These are phyloP conservation scores for Setaria viridis DNA, from an alignment of 202 grass and related monocot genomes.

Conservation along the genomic window DNA sequence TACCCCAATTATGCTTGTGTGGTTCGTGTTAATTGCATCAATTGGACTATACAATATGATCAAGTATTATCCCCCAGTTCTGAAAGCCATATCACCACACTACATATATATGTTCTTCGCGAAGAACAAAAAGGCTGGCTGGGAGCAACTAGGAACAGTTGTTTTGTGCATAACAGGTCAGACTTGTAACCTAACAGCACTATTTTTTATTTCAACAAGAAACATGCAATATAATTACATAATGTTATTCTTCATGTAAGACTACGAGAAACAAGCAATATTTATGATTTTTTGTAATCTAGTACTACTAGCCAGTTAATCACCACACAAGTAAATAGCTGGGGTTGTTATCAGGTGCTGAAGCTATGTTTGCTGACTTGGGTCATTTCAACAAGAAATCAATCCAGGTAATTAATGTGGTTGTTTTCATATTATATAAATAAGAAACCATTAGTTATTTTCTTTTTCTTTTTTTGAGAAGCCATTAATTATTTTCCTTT, in stretches of 20 bases:
- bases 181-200: constrained; percentile 17
- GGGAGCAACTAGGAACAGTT: constrained; percentile 75
- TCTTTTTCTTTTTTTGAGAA: not conserved
- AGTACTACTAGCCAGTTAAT: not conserved
- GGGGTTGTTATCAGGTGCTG: constrained; percentile 62
- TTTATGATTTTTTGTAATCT: constrained; percentile 11
- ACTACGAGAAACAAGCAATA: constrained; percentile 6
- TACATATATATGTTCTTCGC: constrained; percentile 71
- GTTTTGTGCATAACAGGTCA: constrained; percentile 86
- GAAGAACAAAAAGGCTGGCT: constrained; percentile 62
- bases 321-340: constrained; percentile 9
- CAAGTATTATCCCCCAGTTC: constrained; percentile 66
- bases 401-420: constrained; percentile 62
- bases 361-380: constrained; percentile 93
- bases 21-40: constrained; percentile 55
- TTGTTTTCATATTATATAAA: not conserved
- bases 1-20: constrained; percentile 80
- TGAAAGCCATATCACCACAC: constrained; percentile 72
- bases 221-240: not conserved
- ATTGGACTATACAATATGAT: constrained; percentile 82
- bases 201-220: constrained; percentile 28
- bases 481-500: not conserved
- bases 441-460: not conserved
- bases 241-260: not conserved
- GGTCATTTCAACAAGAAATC: constrained; percentile 80